Evolutionary conservation across 106 monocot species (phyloP), one percentile per base, ranked within the genome.

Genomic region (Dioscorea zingiberensis): DNA sequence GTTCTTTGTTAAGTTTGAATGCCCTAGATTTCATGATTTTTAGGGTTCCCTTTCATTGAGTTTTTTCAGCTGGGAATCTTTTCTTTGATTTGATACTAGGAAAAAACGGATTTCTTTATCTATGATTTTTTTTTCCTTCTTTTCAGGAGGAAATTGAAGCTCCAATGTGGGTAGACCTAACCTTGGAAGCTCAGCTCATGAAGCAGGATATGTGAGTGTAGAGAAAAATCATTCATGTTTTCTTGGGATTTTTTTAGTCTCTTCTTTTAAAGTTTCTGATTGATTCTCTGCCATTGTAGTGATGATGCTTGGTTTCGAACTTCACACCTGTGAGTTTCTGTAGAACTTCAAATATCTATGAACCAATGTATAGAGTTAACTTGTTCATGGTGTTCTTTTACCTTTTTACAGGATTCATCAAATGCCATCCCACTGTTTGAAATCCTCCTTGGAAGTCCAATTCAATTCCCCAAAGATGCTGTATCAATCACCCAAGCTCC

Each of bases 121-220:
- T n/a, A n/a, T 54, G 8, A 9, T 58, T 44, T 45, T 15, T 55
- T 0, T 3, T 30, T 57, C 7, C n/a, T 58, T 56, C 13, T 13
- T 59, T 48, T 25, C 61, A 71, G 71, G 71, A 71, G 30, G 61
- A 62, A 53, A 62, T 71, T 10, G 71, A 71, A 71, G 71, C 71
- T 13, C 71, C 71, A 21, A 71, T 71, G 71, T 71, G 71, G 71
- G 71, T 17, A 15, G 71, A 71, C 28, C 71, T 71, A 12, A 38
- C 60, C 14, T 2, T 62, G 19, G 71, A 71, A 62, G 48, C 59
- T 46, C 13, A 47, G 44, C 25, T 16, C 30, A 48, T 59, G 60
- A 27, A 13, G 12, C 4, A 71, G 24, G 70, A 71, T 10, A 59
- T 25, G 58, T 71, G 18, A 47, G 60, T 44, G 44, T 45, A 27